phyloP scores from a whole-genome alignment of 805 yeast genomes.

The Candida taoyuanica region DNA sequence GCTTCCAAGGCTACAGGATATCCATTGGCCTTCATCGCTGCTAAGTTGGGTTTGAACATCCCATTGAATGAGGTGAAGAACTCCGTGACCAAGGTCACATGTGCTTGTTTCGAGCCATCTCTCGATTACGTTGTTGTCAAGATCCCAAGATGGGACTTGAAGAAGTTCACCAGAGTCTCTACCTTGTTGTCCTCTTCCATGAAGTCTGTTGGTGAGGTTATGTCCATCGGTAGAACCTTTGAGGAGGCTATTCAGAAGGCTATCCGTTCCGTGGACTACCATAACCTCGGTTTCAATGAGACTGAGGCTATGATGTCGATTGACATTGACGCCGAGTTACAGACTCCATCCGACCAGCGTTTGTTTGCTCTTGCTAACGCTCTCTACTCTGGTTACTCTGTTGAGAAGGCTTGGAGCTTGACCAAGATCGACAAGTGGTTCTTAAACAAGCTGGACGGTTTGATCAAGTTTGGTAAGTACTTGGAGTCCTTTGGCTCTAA shows the following conservation, averaged over 20 bases:
- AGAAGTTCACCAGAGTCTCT: constrained; percentile 94
- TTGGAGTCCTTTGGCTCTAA: constrained; percentile 52
- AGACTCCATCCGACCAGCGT: constrained; percentile 95
- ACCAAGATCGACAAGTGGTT: constrained; percentile 96
- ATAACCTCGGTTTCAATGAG: constrained; percentile 82
- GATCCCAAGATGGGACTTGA: constrained; percentile 97
- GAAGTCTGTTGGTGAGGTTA: constrained; percentile 99
- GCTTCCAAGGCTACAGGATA: constrained; percentile 99
- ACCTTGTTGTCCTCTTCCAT: constrained; percentile 94
- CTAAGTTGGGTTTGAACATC: constrained; percentile 91
- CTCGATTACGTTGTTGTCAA: constrained; percentile 94
- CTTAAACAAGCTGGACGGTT: constrained; percentile 73
- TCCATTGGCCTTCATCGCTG: constrained; percentile 98
- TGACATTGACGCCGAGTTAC: constrained; percentile 88
- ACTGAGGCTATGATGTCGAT: constrained; percentile 79
- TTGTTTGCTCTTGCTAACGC: constrained; percentile 99
- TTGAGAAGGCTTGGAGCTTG: constrained; percentile 87
- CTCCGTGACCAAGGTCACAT: constrained; percentile 93
- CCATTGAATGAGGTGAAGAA: constrained; percentile 93
- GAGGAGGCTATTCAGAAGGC: constrained; percentile 99
- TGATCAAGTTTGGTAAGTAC: constrained; percentile 66
- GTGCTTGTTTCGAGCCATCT: constrained; percentile 96
- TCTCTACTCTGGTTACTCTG: constrained; percentile 80
- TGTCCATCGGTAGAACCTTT: constrained; percentile 97
- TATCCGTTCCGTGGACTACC: constrained; percentile 91